Conservation (phyloP, 2,329 filamentous ascomycete species). For the Fusarium sp. region DNA sequence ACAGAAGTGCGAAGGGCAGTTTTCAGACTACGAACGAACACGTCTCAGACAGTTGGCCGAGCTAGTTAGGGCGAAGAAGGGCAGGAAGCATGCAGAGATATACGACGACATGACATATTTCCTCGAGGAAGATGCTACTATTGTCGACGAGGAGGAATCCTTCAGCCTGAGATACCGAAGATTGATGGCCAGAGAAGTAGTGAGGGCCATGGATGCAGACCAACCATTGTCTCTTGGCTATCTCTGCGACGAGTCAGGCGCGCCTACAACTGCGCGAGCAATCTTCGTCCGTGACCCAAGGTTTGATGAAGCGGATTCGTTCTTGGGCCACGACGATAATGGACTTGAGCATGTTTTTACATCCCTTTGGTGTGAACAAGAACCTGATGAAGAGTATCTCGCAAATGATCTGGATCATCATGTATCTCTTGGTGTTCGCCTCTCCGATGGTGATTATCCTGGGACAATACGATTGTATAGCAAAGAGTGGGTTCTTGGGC, state of each 20-base stretch:
- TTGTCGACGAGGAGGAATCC: constrained; percentile 3
- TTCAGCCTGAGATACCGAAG: constrained; percentile 38
- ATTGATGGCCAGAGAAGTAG: constrained; percentile 36
- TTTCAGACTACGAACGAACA: constrained; percentile 30
- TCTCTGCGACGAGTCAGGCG: constrained; percentile 17
- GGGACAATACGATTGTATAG: constrained; percentile 33
- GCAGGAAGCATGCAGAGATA: background rate
- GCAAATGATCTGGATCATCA: constrained; percentile 43
- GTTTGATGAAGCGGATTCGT: background rate
- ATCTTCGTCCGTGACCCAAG: constrained; percentile 23
- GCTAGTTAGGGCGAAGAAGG: constrained; percentile 9
- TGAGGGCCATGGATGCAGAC: constrained; percentile 36
- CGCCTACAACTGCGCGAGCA: constrained; percentile 16
- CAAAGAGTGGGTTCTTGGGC: constrained; percentile 40
- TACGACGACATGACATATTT: constrained; percentile 10
- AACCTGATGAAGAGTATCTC: constrained; percentile 27
- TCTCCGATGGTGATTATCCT: background rate
- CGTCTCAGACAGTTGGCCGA: constrained; percentile 33
- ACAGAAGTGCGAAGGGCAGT: constrained; percentile 18
- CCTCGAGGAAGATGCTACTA: constrained; percentile 24
- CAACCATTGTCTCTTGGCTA: constrained; percentile 31
- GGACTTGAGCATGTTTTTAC: constrained; percentile 30
- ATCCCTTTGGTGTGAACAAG: constrained; percentile 31
- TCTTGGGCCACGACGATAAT: background rate
- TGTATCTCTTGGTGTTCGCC: constrained; percentile 39